A percentile compares a stretch with the other conserved stretches of the same genome.
These are phyloP conservation scores for Bodo saltans DNA, from an alignment of 78 protist species.

Conservation along the genomic window DNA sequence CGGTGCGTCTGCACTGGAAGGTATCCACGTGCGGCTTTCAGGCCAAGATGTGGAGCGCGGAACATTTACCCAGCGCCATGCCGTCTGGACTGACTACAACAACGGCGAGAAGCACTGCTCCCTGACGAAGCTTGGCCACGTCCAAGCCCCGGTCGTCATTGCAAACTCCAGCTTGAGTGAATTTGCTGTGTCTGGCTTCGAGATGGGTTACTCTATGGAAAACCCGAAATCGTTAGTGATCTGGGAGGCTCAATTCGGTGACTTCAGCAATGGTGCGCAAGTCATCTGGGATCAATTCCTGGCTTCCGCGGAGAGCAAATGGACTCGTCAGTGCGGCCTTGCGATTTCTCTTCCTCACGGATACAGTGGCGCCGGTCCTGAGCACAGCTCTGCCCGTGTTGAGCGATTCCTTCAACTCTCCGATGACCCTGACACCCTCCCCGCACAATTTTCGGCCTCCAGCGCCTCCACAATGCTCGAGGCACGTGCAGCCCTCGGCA, in stretches of 20 bases:
- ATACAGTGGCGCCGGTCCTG: slow-evolving; percentile 90
- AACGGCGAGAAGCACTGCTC: slow-evolving; percentile 37
- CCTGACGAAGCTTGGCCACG: slow-evolving; percentile 32
- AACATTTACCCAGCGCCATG: slow-evolving; percentile 87
- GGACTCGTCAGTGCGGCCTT: slow-evolving; percentile 63
- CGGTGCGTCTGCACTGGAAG: slow-evolving; percentile 73
- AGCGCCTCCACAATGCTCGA: no score
- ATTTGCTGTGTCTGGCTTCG: slow-evolving; percentile 82
- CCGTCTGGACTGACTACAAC: slow-evolving; percentile 57
- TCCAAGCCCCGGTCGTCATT: neutral
- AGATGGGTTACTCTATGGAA: slow-evolving; percentile 71
- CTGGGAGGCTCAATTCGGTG: slow-evolving; percentile 96
- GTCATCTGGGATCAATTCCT: slow-evolving; percentile 74
- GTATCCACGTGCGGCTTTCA: slow-evolving; percentile 61
- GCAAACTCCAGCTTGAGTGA: slow-evolving; percentile 55
- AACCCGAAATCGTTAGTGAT: slow-evolving; percentile 69
- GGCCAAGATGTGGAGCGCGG: slow-evolving; percentile 93
- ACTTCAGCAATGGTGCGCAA: slow-evolving; percentile 83
- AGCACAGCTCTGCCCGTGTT: slow-evolving; percentile 76
- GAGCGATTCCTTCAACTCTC: slow-evolving; percentile 83
- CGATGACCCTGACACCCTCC: slow-evolving; percentile 49
- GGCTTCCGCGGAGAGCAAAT: slow-evolving; percentile 56
- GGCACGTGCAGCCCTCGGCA: neutral
- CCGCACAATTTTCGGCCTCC: slow-evolving; percentile 39
- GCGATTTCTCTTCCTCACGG: slow-evolving; percentile 84